A percentile compares a stretch with the other conserved stretches of the same genome.
These are phyloP conservation scores for Ilex asprella DNA, from an alignment of 257 asterid genomes.

Conservation along the genomic window DNA sequence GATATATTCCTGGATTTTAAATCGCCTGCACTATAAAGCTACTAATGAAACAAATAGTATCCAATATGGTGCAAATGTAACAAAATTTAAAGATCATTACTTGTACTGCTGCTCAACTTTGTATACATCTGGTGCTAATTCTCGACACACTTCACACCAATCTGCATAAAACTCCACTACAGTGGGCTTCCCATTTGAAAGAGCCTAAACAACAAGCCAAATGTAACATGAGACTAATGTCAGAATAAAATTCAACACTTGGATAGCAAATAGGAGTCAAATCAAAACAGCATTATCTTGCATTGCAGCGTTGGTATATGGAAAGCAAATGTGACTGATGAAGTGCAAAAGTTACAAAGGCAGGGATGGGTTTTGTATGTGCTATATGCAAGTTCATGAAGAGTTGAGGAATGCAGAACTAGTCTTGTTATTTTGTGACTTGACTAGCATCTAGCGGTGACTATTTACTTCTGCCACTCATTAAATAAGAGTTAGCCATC, in stretches of 20 bases:
- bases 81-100: constrained; percentile 30
- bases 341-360: no score
- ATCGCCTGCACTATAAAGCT: not conserved
- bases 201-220: constrained; percentile 43
- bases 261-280: not conserved
- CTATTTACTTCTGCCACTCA: not conserved
- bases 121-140: constrained; percentile 86
- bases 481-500: not conserved
- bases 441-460: not conserved
- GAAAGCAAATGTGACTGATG: no score
- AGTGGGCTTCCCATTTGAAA: constrained; percentile 90
- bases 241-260: not conserved
- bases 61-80: not conserved
- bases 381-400: not conserved
- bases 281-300: no score
- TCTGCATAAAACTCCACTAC: constrained; percentile 98
- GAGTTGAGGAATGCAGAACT: not conserved
- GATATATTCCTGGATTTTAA: no score
- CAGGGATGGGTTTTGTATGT: no score
- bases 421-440: not conserved
- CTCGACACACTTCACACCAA: constrained; percentile 97
- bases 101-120: constrained; percentile 75
- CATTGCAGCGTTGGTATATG: no score
- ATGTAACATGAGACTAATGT: not conserved
- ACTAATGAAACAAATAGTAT: not conserved